A percentile compares a stretch with the other conserved stretches of the same genome.
Conservation (phyloP, 441 rosid species). For the Adansonia rubrostipa region DNA sequence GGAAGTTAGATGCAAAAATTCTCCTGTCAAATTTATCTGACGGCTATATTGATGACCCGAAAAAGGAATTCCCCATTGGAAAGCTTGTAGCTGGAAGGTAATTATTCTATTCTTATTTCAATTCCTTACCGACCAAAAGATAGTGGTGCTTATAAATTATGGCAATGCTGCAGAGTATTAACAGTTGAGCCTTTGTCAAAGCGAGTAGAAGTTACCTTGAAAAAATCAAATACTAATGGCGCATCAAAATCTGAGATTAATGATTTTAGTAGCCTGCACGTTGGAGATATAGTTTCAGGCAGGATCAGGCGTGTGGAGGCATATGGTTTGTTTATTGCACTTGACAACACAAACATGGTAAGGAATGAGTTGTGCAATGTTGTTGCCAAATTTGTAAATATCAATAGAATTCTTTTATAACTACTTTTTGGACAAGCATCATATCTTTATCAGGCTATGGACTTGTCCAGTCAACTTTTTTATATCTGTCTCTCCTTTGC, state of each 20-base stretch:
- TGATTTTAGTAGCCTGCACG: constrained; percentile 58
- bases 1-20: constrained; percentile 90
- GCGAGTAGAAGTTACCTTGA: constrained; percentile 90
- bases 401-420: not conserved
- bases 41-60: constrained; percentile 70
- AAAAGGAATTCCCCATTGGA: constrained; percentile 85
- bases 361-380: constrained; percentile 26
- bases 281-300: constrained; percentile 73
- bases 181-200: constrained; percentile 80
- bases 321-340: constrained; percentile 76
- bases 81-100: constrained; percentile 90
- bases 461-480: constrained; percentile 5
- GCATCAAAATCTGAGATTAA: constrained; percentile 53
- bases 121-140: constrained; percentile 16
- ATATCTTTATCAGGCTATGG: not conserved
- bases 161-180: constrained; percentile 60
- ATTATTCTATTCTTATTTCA: constrained; percentile 25
- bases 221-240: constrained; percentile 44
- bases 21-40: constrained; percentile 77
- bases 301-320: constrained; percentile 79
- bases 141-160: constrained; percentile 18
- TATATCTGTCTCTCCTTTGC: not conserved
- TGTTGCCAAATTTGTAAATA: constrained; percentile 1
- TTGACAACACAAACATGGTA: constrained; percentile 77
- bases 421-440: not conserved